Percentiles rank a stretch among this genome's conserved stretches.
phyloP scores from a whole-genome alignment of 2,329 filamentous ascomycete species.

The Phaeoacremonium minimum region DNA sequence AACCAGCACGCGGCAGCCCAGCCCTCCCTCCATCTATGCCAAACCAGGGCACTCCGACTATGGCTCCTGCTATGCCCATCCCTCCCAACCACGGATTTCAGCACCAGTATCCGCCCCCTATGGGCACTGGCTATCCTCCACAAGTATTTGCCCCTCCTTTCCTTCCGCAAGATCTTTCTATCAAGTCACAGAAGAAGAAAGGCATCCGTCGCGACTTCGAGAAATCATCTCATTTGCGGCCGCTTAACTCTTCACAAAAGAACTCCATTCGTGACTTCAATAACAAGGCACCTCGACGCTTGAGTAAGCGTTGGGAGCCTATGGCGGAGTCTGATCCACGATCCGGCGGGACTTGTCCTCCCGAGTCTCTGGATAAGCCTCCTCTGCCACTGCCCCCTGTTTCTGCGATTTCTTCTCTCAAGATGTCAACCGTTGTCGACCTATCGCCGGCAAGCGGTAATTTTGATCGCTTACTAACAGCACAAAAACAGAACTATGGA shows the following conservation, averaged over 20 bases:
- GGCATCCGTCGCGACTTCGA: slow-evolving; percentile 41
- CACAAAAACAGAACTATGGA: slow-evolving; percentile 59
- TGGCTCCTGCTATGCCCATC: slow-evolving; percentile 64
- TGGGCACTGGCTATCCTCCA: slow-evolving; percentile 55
- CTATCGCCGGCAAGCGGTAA: slow-evolving; percentile 65
- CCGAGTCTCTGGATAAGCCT: slow-evolving; percentile 14
- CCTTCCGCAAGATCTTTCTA: slow-evolving; percentile 31
- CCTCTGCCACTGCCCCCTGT: slow-evolving; percentile 14
- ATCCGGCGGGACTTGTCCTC: slow-evolving; percentile 14
- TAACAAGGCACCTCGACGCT: slow-evolving; percentile 34
- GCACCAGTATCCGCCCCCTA: slow-evolving; percentile 56
- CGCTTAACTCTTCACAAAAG: slow-evolving; percentile 30
- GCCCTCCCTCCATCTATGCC: slow-evolving; percentile 60
- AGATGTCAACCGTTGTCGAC: slow-evolving; percentile 39
- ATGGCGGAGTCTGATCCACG: slow-evolving; percentile 15
- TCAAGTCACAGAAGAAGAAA: slow-evolving; percentile 38
- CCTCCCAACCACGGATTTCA: slow-evolving; percentile 46
- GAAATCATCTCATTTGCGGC: slow-evolving; percentile 35
- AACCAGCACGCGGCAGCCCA: slow-evolving; percentile 60
- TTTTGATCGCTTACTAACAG: slow-evolving; percentile 71
- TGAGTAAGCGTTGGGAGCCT: slow-evolving; percentile 39
- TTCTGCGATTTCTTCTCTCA: slow-evolving; percentile 20
- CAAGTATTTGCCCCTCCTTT: slow-evolving; percentile 53
- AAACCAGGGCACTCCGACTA: slow-evolving; percentile 60
- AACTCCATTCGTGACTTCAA: slow-evolving; percentile 23